Base-by-base conservation (phyloP, 2,329 filamentous ascomycete species). In the Atkinsonella texensis region DNA sequence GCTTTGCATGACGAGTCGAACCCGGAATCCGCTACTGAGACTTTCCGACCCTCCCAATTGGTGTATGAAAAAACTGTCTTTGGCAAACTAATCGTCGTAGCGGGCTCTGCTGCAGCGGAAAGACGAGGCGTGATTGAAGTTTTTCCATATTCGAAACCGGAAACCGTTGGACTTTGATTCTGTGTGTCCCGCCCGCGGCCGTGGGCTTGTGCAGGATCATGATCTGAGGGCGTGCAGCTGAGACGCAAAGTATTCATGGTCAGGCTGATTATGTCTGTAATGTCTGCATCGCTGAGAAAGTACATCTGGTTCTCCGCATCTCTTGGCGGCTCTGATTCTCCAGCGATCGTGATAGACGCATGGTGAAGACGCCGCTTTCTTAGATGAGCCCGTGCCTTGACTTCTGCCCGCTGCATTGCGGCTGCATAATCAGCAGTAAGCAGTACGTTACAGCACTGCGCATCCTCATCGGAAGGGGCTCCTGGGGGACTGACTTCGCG, bases 21-120 rank as follows among this genome's bases (percentile, higher is more conserved):
- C 38, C 23, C 33, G 15, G 45, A 43, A 23, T 44, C 39, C 9
- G 41, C n/a, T n/a, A 23, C 32, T n/a, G 50, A 52, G 6, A 39
- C 17, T 13, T 48, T n/a, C 28, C 32, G 12, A 17, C 23, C 43
- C 13, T 42, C 40, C 49, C 46, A 51, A 5, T 49, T 46, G 3
- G 52, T 51, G 12, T 53, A 58, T 7, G 65, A 53, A 33, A 66
- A 67, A 1, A 62, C 60, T 11, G 65, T 62, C 38, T 54, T 58
- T 6, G 67, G 65, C 23, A 63, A 20, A 52, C 57, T 68, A 42
- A 69, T 61, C 0, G 66, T 70, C 1, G 63, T 68, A 4, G 63
- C 62, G 44, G 66, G 62, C 42, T 66, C 64, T 15, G 60, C 60
- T 10, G 52, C 45, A 7, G 55, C 57, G 5, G 57, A 56, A 17